A percentile compares a stretch with the other conserved stretches of the same genome.
phyloP scores from a whole-genome alignment of 1,284 basidiomycete species.

The Xanthoconium separans region DNA sequence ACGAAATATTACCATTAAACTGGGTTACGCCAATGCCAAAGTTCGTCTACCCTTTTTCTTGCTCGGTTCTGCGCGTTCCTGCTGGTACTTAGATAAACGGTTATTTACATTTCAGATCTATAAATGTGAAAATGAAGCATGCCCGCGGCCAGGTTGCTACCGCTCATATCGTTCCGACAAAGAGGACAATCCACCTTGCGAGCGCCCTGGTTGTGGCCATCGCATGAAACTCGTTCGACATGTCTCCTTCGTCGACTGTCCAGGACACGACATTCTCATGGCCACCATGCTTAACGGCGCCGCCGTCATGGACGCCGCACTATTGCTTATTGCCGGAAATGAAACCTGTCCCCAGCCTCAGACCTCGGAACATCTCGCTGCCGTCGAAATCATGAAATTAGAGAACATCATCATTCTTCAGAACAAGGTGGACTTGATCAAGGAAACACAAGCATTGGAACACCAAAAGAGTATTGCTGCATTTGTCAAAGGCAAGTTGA shows the following conservation, averaged over 20 bases:
- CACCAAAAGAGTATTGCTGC: constrained; percentile 91
- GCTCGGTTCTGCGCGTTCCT: background rate
- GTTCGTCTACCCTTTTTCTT: constrained; percentile 44
- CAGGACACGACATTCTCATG: constrained; percentile 97
- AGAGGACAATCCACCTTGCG: constrained; percentile 91
- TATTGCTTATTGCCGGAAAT: constrained; percentile 94
- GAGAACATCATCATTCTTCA: constrained; percentile 98
- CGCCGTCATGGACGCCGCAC: constrained; percentile 98
- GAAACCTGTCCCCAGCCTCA: constrained; percentile 99
- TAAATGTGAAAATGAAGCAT: constrained; percentile 93
- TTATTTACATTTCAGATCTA: constrained; percentile 70
- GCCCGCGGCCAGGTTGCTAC: constrained; percentile 93
- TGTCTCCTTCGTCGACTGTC: constrained; percentile 97
- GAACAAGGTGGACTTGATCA: constrained; percentile 96
- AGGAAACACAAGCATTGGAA: constrained; percentile 87
- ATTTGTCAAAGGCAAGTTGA: constrained; percentile 82
- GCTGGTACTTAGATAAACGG: constrained; percentile 12
- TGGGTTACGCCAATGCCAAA: constrained; percentile 98
- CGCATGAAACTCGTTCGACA: constrained; percentile 91
- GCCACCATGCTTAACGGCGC: constrained; percentile 99
- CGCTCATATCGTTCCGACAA: constrained; percentile 92
- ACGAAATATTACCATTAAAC: constrained; percentile 98
- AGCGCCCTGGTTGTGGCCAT: constrained; percentile 87
- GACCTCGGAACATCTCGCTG: constrained; percentile 97
- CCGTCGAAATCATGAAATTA: constrained; percentile 99